Evolutionary conservation across 345 rosid species (phyloP), one percentile per base, ranked within the genome.

Genomic region (Populus deltoides): DNA sequence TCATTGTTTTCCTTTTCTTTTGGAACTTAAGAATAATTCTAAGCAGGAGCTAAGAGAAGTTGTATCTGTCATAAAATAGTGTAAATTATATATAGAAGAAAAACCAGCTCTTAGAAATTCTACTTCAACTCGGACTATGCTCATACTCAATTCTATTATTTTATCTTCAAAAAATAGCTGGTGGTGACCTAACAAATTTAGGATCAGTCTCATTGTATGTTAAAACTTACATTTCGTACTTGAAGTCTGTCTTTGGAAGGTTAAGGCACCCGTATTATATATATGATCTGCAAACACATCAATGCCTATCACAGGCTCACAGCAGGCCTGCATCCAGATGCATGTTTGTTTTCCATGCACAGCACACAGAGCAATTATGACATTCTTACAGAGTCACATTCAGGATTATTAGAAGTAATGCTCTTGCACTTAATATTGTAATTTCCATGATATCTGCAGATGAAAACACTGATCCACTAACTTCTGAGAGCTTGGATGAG

Each of bases 401-500:
- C 65, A 59, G 36, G 70, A 67, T 22, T 67, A 36, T 36, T 17
- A 31, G n/a, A 36, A 31, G 47, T 0, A 18, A 36, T 67, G 41
- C 45, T 31, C 41, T 36, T 67, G n/a, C 15, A 22, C 8, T 22
- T 59, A 6, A 22, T 13, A 8, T 3, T 59, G 18, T 73, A 29
- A 20, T 39, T 57, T 39, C n/a, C 35, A 43, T 78, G 71, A 39
- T 68, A n/a, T 65, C 35, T 79, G 83, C 87, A 87, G 89, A 80
- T 49, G 88, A 80, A 53, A 66, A 24, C 41, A 79, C 29, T 31
- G 74, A 49, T 87, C 77, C 61, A 17, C 53, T 67, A 68, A 78
- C 79, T 74, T 72, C 82, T 8, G 85, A 74, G 77, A 83, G 75
- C 67, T 84, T 90, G 25, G 89, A 81, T 41, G 89, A 82, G 45